Percentiles rank a stretch among this genome's conserved stretches.
phyloP scores from a whole-genome alignment of 495 filamentous ascomycete species.

The Penicillium psychrofluorescens region DNA sequence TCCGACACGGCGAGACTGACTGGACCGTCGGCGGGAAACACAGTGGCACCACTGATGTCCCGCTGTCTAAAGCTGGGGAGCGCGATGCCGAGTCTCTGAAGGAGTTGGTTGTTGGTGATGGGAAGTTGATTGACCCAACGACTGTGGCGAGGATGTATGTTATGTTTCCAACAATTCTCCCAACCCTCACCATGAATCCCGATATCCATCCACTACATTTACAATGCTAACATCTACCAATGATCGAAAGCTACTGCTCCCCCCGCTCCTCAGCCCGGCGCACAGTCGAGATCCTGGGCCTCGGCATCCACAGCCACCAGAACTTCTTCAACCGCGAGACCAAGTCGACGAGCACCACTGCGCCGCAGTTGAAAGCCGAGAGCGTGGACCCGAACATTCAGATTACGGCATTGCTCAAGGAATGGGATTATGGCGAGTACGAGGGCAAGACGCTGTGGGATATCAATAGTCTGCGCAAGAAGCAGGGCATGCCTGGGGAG shows the following conservation, averaged over 20 bases:
- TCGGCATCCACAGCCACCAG: conserved; percentile 5
- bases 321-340: conserved; percentile 2
- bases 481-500: background rate
- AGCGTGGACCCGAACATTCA: conserved; percentile 1
- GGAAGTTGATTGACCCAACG: conserved; percentile 2
- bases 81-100: background rate
- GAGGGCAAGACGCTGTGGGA: conserved; percentile 6
- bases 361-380: background rate
- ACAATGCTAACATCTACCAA: background rate
- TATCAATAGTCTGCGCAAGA: background rate
- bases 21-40: conserved; percentile 15
- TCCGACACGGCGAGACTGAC: conserved; percentile 26
- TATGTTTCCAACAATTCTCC: background rate
- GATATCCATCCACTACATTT: background rate
- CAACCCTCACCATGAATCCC: background rate
- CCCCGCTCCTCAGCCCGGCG: conserved; percentile 1
- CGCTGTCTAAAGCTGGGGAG: conserved; percentile 1
- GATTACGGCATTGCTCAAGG: conserved; percentile 4
- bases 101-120: background rate
- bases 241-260: conserved; percentile 4
- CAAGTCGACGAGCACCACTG: background rate
- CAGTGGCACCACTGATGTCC: conserved; percentile 3
- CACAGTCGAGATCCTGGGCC: conserved; percentile 6
- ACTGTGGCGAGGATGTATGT: background rate
- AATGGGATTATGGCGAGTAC: conserved; percentile 12